A percentile compares a stretch with the other conserved stretches of the same genome.
phyloP scores from a whole-genome alignment of 148 eudicot genomes.

The Silene conica region DNA sequence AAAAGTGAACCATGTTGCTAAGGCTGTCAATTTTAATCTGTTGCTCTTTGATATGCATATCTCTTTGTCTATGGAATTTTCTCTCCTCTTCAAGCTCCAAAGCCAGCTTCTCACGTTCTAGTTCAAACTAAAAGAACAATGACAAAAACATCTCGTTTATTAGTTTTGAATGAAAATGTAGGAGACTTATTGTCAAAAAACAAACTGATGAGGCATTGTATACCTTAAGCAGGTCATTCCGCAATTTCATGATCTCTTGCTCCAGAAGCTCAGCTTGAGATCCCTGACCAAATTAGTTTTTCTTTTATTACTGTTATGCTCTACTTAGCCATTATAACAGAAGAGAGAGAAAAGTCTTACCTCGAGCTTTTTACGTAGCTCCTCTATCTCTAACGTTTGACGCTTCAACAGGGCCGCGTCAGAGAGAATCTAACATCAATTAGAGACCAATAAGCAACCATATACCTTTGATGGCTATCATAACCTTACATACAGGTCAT shows the following conservation, averaged over 20 bases:
- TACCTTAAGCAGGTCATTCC: constrained; percentile 96
- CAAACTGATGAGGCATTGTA: neutral
- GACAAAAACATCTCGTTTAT: constrained; percentile 4
- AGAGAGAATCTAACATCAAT: constrained; percentile 61
- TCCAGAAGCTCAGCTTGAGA: constrained; percentile 82
- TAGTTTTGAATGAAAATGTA: neutral
- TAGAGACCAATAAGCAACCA: neutral
- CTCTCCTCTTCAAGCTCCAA: constrained; percentile 90
- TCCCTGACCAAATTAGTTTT: constrained; percentile 47
- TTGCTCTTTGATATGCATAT: constrained; percentile 66
- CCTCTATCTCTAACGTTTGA: constrained; percentile 89
- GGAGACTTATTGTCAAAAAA: constrained; percentile 6
- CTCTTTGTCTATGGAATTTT: constrained; percentile 69
- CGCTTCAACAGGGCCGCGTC: constrained; percentile 95
- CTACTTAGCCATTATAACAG: neutral
- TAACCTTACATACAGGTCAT: too few relatives aligned
- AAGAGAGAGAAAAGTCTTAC: constrained; percentile 28
- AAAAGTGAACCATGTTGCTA: constrained; percentile 41
- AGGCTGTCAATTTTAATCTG: constrained; percentile 61
- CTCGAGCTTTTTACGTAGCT: constrained; percentile 78
- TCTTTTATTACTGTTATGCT: neutral
- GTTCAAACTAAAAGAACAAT: constrained; percentile 62
- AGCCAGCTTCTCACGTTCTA: constrained; percentile 83
- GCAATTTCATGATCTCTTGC: constrained; percentile 78
- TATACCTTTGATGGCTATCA: neutral